A percentile compares a stretch with the other conserved stretches of the same genome.
These are phyloP conservation scores for Microdochium nivale DNA, from an alignment of 2,329 filamentous ascomycete genomes.

Conservation along the genomic window DNA sequence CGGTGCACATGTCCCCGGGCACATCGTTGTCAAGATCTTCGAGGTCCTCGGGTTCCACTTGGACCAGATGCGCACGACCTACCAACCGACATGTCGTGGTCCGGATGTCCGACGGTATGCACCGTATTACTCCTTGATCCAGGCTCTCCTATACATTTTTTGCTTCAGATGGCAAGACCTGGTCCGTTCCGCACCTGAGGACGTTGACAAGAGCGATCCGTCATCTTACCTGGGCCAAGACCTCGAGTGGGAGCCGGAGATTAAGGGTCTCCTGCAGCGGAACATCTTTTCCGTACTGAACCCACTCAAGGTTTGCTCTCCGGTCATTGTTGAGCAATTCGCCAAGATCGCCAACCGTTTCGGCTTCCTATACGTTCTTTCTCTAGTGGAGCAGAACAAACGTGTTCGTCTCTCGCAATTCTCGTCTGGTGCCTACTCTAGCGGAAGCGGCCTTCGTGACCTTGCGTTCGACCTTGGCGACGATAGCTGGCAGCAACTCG, in stretches of 20 bases:
- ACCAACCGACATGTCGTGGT: constrained; percentile 68
- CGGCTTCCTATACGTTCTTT: constrained; percentile 81
- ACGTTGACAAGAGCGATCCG: constrained; percentile 53
- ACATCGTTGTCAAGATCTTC: constrained; percentile 76
- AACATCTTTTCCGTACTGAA: constrained; percentile 87
- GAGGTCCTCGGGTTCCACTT: constrained; percentile 70
- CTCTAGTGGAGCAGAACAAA: constrained; percentile 87
- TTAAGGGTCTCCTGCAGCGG: constrained; percentile 64
- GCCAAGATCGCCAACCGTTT: constrained; percentile 80
- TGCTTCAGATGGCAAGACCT: constrained; percentile 97
- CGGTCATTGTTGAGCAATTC: constrained; percentile 84
- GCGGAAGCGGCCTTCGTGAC: constrained; percentile 45
- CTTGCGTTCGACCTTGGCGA: constrained; percentile 46
- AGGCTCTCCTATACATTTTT: constrained; percentile 88
- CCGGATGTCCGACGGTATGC: constrained; percentile 80
- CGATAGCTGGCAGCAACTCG: constrained; percentile 75
- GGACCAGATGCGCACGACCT: constrained; percentile 61
- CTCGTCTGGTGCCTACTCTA: constrained; percentile 47
- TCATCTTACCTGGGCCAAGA: constrained; percentile 59
- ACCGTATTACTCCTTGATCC: constrained; percentile 80
- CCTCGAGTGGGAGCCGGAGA: constrained; percentile 66
- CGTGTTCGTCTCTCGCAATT: constrained; percentile 71
- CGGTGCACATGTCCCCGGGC: constrained; percentile 69
- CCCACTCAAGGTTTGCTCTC: constrained; percentile 89
- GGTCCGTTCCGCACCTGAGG: constrained; percentile 52